Base-by-base conservation (phyloP, 345 rosid genomes). In the Camelina neglecta region DNA sequence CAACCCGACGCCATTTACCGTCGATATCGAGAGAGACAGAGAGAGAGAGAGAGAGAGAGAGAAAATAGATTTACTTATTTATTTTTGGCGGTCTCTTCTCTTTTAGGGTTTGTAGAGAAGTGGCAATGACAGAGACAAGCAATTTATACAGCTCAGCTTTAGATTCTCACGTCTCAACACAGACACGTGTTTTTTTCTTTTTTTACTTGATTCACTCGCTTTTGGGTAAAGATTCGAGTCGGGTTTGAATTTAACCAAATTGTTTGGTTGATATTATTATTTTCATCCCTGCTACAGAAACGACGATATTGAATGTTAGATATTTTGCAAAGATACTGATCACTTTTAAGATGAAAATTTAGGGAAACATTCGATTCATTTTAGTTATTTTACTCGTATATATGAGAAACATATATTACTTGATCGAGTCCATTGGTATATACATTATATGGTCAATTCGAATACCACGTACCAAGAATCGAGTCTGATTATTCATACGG, bases 1-100 rank as follows among this genome's bases (percentile, higher is more conserved):
- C 98, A 91, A 36, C 87, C 90, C 4, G 97, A 94, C 35, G 96
- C 92, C 98, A 93, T 93, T 20, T 41, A 5, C 58, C 26, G 67
- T 23, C 56, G 76, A 65, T 72, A 41, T 50, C 62, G 55, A 65
- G 53, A 71, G 58, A 53, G 38, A 23, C 6, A 2, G 60, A 42
- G 64, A 69, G 57, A 70, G 71, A 54, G 67, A 77, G 8, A 29
- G 16, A 49, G 20, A 11, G 18, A 11, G 18, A 18, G 18, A 18
- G 0, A 47, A 23, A 8, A 23, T 31, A 11, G 7, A 23, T 20
- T 11, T 7, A 2, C 11, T 42, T 42, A 5, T 54, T 44, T 23
- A 2, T 9, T 65, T 75, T 75, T 60, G 68, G 58, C 31, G 72
- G 56, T 49, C 39, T 51, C 15, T 29, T 29, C 31, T 29, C 31